These are phyloP conservation scores for Vicia villosa DNA, from an alignment of 306 rosid species.

Conservation along the genomic window DNA sequence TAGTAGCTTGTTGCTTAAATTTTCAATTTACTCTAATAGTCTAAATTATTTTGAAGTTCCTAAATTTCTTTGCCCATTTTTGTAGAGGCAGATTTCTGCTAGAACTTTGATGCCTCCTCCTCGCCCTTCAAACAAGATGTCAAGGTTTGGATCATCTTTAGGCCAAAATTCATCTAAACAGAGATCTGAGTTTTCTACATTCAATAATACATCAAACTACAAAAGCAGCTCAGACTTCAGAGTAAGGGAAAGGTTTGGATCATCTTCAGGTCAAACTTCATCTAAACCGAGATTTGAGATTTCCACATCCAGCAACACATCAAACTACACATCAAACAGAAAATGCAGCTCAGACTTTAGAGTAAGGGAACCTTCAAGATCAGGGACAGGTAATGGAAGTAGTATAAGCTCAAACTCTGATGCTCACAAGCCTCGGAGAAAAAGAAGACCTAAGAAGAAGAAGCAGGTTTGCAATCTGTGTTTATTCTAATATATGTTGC, in stretches of 20 bases:
- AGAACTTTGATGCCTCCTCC: slow-evolving; percentile 99
- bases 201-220: slow-evolving; percentile 72
- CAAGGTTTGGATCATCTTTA: slow-evolving; percentile 75
- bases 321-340: slow-evolving; percentile 63
- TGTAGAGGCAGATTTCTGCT: slow-evolving; percentile 88
- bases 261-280: slow-evolving; percentile 73
- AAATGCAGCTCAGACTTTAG: slow-evolving; percentile 63
- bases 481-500: not conserved
- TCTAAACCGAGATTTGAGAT: slow-evolving; percentile 50
- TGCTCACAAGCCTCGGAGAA: slow-evolving; percentile 91
- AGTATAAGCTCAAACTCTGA: slow-evolving; percentile 95
- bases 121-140: slow-evolving; percentile 59
- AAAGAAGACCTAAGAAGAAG: slow-evolving; percentile 95
- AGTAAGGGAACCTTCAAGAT: slow-evolving; percentile 70
- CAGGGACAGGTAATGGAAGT: slow-evolving; percentile 77
- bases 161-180: slow-evolving; percentile 63
- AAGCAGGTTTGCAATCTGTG: slow-evolving; percentile 63
- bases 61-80: slow-evolving; percentile 35
- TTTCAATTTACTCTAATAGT: slow-evolving; percentile 20
- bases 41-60: slow-evolving; percentile 14
- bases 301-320: slow-evolving; percentile 52
- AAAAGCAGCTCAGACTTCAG: slow-evolving; percentile 64
- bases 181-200: slow-evolving; percentile 58
- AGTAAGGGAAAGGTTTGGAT: slow-evolving; percentile 64
- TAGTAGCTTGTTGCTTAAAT: slow-evolving; percentile 14